phyloP scores from a whole-genome alignment of 768 basidiomycete species.

The Amanita rubescens region DNA sequence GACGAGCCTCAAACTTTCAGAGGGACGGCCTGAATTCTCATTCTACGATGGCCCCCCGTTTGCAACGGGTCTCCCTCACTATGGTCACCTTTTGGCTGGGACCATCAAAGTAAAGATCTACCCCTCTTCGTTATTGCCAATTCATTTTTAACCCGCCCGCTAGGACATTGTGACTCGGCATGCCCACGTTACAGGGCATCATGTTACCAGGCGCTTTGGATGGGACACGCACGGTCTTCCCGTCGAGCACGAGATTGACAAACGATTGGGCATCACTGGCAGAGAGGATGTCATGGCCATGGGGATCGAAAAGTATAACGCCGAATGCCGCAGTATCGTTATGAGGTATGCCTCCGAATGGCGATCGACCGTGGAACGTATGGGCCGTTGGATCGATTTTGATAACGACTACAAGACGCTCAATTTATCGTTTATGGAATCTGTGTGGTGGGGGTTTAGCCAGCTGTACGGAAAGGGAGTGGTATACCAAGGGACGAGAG shows the following conservation, averaged over 20 bases:
- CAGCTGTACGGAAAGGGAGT: constrained; percentile 88
- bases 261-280: constrained; percentile 84
- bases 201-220: constrained; percentile 91
- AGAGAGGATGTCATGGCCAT: constrained; percentile 90
- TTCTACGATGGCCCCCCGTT: constrained; percentile 99
- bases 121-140: background rate
- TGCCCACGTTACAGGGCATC: constrained; percentile 86
- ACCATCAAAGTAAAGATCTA: constrained; percentile 74
- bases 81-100: constrained; percentile 88
- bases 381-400: constrained; percentile 99
- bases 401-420: constrained; percentile 99
- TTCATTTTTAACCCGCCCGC: constrained; percentile 8
- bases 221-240: constrained; percentile 99
- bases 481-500: constrained; percentile 89
- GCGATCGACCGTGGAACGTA: constrained; percentile 91
- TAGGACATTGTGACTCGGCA: constrained; percentile 98
- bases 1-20: constrained; percentile 86
- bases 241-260: constrained; percentile 99
- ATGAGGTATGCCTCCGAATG: constrained; percentile 96
- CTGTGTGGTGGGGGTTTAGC: constrained; percentile 97
- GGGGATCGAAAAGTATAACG: constrained; percentile 98
- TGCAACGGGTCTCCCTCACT: constrained; percentile 94
- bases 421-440: constrained; percentile 92
- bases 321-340: constrained; percentile 91
- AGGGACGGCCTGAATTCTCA: constrained; percentile 83